Conservation (phyloP, 2,329 filamentous ascomycete species). For the Penicillium sp. region DNA sequence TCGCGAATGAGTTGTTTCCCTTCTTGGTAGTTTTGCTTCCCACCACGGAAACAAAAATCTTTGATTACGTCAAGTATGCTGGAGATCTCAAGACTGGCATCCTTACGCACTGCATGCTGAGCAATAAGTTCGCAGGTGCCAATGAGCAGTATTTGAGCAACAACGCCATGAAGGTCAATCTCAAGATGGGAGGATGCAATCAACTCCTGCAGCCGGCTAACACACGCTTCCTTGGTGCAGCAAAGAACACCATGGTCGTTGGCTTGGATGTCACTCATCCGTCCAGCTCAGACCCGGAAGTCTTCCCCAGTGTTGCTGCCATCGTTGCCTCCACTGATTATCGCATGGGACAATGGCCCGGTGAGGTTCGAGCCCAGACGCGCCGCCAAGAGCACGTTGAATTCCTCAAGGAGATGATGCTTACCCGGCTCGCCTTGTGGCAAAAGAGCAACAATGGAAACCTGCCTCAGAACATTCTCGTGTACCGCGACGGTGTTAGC, state of each 20-base stretch:
- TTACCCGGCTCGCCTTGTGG: slow-evolving; percentile 65
- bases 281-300: slow-evolving; percentile 57
- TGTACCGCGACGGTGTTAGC: slow-evolving; percentile 85
- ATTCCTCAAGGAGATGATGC: slow-evolving; percentile 60
- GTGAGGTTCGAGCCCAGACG: slow-evolving; percentile 56
- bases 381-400: slow-evolving; percentile 66
- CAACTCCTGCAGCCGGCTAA: slow-evolving; percentile 57
- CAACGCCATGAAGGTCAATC: slow-evolving; percentile 72
- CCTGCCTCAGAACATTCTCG: slow-evolving; percentile 70
- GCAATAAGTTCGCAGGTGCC: slow-evolving; percentile 46
- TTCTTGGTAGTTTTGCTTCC: slow-evolving; percentile 47
- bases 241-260: slow-evolving; percentile 72
- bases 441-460: slow-evolving; percentile 51
- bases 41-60: slow-evolving; percentile 52
- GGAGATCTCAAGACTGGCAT: slow-evolving; percentile 65
- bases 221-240: slow-evolving; percentile 58
- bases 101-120: slow-evolving; percentile 63
- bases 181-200: slow-evolving; percentile 74
- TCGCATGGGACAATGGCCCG: slow-evolving; percentile 72
- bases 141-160: slow-evolving; percentile 61
- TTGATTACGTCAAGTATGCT: slow-evolving; percentile 64
- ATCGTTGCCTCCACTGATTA: slow-evolving; percentile 73
- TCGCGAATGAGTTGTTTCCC: neutral
- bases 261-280: slow-evolving; percentile 89
- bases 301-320: slow-evolving; percentile 71